These are phyloP conservation scores for Sarocladiaceae sp. DNA, from an alignment of 2,329 filamentous ascomycete genomes.

Conservation along the genomic window DNA sequence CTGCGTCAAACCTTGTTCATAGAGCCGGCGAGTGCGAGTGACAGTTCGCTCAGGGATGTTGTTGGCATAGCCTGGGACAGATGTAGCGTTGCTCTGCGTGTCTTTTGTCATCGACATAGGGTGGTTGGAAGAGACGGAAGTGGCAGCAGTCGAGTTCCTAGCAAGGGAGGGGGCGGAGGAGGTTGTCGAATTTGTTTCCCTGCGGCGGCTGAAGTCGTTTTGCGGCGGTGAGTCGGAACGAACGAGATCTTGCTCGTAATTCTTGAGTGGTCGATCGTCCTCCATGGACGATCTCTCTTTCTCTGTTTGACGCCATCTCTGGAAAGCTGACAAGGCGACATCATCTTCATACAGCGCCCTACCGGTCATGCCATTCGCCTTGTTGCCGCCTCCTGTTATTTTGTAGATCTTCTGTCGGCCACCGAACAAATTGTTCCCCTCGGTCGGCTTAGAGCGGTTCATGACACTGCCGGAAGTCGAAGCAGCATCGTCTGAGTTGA, in stretches of 20 bases:
- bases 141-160: slow-evolving; percentile 79
- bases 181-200: slow-evolving; percentile 81
- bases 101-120: slow-evolving; percentile 46
- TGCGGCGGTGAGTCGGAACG: slow-evolving; percentile 10
- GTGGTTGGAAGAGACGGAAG: slow-evolving; percentile 73
- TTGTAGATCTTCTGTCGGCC: slow-evolving; percentile 95
- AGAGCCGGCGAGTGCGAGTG: slow-evolving; percentile 68
- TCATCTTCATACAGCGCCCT: slow-evolving; percentile 80
- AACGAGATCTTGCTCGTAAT: slow-evolving; percentile 17
- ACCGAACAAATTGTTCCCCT: slow-evolving; percentile 91
- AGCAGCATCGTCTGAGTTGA: slow-evolving; percentile 65
- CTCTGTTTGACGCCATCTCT: slow-evolving; percentile 61
- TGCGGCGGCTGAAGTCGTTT: slow-evolving; percentile 61
- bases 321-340: slow-evolving; percentile 75
- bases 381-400: slow-evolving; percentile 51
- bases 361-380: slow-evolving; percentile 53
- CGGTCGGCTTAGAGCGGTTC: slow-evolving; percentile 71
- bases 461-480: slow-evolving; percentile 66
- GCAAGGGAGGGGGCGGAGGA: slow-evolving; percentile 62
- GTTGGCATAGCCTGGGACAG: slow-evolving; percentile 23
- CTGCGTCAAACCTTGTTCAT: slow-evolving; percentile 75
- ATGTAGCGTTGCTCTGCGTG: slow-evolving; percentile 30
- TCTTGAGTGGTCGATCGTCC: slow-evolving; percentile 31
- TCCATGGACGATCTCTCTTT: slow-evolving; percentile 45
- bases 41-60: slow-evolving; percentile 54